Evolutionary conservation across 495 filamentous ascomycete species (phyloP).

Genomic region (Tuber brumale): DNA sequence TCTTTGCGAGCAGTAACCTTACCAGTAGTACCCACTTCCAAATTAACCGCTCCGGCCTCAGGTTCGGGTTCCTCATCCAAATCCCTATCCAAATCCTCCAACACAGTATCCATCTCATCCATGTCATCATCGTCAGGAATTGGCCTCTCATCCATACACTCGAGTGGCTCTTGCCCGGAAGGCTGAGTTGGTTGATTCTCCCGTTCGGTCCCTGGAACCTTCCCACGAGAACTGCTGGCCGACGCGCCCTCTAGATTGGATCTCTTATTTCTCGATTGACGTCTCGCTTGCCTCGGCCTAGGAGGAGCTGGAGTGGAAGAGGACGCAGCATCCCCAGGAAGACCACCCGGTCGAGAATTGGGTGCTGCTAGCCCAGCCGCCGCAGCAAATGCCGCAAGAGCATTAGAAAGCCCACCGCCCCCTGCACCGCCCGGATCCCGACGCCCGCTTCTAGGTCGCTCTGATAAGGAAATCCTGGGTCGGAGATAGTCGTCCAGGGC

Average conservation of each 20-base stretch:
- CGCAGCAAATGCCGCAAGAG: slow-evolving; percentile 72
- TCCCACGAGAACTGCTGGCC: slow-evolving; percentile 37
- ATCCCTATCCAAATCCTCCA: slow-evolving; percentile 85
- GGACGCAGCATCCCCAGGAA: slow-evolving; percentile 38
- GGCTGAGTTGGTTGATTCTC: slow-evolving; percentile 47
- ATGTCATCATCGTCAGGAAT: slow-evolving; percentile 66
- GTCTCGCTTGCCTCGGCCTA: slow-evolving; percentile 38
- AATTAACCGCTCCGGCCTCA: slow-evolving; percentile 82
- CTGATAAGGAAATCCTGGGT: slow-evolving; percentile 76
- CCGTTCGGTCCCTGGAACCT: slow-evolving; percentile 32
- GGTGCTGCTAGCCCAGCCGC: slow-evolving; percentile 55
- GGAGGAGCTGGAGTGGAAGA: slow-evolving; percentile 40
- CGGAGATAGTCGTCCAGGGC: slow-evolving; percentile 92
- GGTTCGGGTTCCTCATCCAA: slow-evolving; percentile 61
- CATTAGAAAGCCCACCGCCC: slow-evolving; percentile 60
- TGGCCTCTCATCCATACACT: slow-evolving; percentile 91
- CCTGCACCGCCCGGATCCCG: slow-evolving; percentile 43
- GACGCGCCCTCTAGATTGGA: slow-evolving; percentile 34
- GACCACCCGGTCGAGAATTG: slow-evolving; percentile 39
- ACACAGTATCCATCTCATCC: slow-evolving; percentile 75
- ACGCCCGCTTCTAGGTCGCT: slow-evolving; percentile 65
- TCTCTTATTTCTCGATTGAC: slow-evolving; percentile 31
- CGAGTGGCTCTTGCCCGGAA: slow-evolving; percentile 57
- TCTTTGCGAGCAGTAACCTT: slow-evolving; percentile 96
- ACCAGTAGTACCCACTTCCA: slow-evolving; percentile 83